Evolutionary conservation across 805 yeast genomes (phyloP).

Genomic region (Soucietia sequanensis): DNA sequence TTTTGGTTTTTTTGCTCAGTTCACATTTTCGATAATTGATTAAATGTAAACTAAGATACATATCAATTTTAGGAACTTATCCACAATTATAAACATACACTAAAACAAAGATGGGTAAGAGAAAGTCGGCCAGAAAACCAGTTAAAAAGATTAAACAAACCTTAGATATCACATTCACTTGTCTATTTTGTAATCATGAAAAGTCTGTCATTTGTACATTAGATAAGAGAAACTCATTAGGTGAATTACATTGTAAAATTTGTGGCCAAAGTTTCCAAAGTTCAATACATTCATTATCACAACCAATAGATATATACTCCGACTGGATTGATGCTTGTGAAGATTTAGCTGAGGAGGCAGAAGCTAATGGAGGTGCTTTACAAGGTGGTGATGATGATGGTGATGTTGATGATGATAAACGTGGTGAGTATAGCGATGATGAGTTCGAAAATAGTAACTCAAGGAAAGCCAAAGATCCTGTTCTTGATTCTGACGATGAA

Average conservation of each 20-base stretch:
- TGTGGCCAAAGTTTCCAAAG: constrained; percentile 95
- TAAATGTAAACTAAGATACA: no score
- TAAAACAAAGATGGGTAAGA: constrained; percentile 61
- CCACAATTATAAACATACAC: no score
- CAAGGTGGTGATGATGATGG: constrained; percentile 24
- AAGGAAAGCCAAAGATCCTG: constrained; percentile 13
- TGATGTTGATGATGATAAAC: constrained; percentile 29
- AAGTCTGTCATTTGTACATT: constrained; percentile 83
- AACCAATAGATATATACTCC: constrained; percentile 91
- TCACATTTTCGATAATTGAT: no score
- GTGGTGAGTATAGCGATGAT: no score
- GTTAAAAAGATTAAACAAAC: constrained; percentile 72
- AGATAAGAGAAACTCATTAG: constrained; percentile 84
- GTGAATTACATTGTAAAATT: constrained; percentile 82
- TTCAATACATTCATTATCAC: constrained; percentile 76
- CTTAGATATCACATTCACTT: constrained; percentile 79
- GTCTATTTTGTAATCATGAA: constrained; percentile 95
- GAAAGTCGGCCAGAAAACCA: constrained; percentile 80
- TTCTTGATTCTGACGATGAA: constrained; percentile 30
- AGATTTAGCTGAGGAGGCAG: constrained; percentile 71
- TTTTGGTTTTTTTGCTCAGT: no score
- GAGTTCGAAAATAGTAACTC: no score
- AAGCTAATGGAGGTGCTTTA: constrained; percentile 16
- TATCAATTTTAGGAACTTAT: no score
- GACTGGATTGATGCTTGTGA: constrained; percentile 99